A percentile compares a stretch with the other conserved stretches of the same genome.
phyloP scores from a whole-genome alignment of 768 basidiomycete species.

The Cyathus striatus region DNA sequence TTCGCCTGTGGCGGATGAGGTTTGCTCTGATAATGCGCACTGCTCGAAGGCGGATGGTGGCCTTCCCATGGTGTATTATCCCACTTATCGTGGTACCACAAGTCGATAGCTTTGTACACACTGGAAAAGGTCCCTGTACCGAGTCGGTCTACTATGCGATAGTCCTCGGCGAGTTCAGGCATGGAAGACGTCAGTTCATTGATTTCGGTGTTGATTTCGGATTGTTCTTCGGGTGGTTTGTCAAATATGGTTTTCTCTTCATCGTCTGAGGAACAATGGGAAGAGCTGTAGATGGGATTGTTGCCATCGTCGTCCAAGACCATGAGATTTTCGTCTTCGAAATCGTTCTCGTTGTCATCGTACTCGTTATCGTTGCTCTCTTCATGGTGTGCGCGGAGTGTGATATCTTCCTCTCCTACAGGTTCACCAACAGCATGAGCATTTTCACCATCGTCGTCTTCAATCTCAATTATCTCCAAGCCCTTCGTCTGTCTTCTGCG shows the following conservation, averaged over 20 bases:
- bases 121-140: constrained; percentile 98
- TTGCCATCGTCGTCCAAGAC: constrained; percentile 13
- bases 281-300: constrained; percentile 5
- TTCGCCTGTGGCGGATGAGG: constrained; percentile 37
- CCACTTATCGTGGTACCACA: constrained; percentile 64
- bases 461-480: neutral
- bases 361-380: constrained; percentile 1
- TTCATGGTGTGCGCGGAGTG: neutral
- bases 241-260: constrained; percentile 58
- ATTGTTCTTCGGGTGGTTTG: constrained; percentile 62
- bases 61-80: constrained; percentile 74
- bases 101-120: constrained; percentile 96
- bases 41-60: constrained; percentile 53
- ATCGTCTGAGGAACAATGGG: constrained; percentile 4
- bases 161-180: constrained; percentile 60
- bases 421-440: no score
- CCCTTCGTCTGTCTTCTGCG: no score
- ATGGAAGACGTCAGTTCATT: constrained; percentile 60
- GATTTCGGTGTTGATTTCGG: constrained; percentile 77
- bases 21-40: constrained; percentile 58
- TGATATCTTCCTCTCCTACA: neutral
- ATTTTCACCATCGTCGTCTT: neutral
- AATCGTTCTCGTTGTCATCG: constrained; percentile 3
- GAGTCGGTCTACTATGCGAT: constrained; percentile 81
- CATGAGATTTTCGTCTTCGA: neutral